Percentiles rank a stretch among this genome's conserved stretches.
Evolutionary conservation across 2,329 filamentous ascomycete genomes (phyloP).

Genomic region (Trichoderma atrobrunneum): DNA sequence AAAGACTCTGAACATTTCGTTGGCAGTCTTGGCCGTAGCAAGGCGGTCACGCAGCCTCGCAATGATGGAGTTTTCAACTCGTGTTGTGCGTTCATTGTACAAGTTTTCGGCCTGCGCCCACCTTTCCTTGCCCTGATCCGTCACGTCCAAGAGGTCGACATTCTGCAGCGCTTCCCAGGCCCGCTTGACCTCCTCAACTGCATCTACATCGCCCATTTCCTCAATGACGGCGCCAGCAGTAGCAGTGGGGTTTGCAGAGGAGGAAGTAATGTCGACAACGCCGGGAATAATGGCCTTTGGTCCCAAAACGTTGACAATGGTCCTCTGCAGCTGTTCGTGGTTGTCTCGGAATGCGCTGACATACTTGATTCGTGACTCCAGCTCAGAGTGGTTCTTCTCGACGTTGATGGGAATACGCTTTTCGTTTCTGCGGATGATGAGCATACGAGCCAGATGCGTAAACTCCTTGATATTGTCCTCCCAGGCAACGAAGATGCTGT

Average conservation of each 20-base stretch:
- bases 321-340: slow-evolving; percentile 94
- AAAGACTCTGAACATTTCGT: slow-evolving; percentile 99
- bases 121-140: slow-evolving; percentile 79
- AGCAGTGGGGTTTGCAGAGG: slow-evolving; percentile 42
- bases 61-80: slow-evolving; percentile 99
- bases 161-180: slow-evolving; percentile 93
- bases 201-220: slow-evolving; percentile 95
- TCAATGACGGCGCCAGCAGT: slow-evolving; percentile 66
- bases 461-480: slow-evolving; percentile 97
- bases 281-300: slow-evolving; percentile 62
- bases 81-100: slow-evolving; percentile 95
- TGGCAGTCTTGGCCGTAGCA: slow-evolving; percentile 92
- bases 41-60: slow-evolving; percentile 86
- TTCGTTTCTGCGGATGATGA: slow-evolving; percentile 87
- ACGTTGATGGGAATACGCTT: slow-evolving; percentile 99
- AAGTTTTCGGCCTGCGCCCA: slow-evolving; percentile 94
- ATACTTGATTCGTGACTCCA: slow-evolving; percentile 88
- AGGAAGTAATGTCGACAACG: slow-evolving; percentile 40
- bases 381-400: slow-evolving; percentile 77
- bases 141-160: slow-evolving; percentile 91
- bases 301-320: slow-evolving; percentile 94
- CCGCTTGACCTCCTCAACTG: slow-evolving; percentile 91
- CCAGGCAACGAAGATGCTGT: slow-evolving; percentile 87
- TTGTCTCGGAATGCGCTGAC: slow-evolving; percentile 93
- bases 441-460: slow-evolving; percentile 93